phyloP scores from a whole-genome alignment of 176 grass and related monocot genomes.

The Carex pumila region DNA sequence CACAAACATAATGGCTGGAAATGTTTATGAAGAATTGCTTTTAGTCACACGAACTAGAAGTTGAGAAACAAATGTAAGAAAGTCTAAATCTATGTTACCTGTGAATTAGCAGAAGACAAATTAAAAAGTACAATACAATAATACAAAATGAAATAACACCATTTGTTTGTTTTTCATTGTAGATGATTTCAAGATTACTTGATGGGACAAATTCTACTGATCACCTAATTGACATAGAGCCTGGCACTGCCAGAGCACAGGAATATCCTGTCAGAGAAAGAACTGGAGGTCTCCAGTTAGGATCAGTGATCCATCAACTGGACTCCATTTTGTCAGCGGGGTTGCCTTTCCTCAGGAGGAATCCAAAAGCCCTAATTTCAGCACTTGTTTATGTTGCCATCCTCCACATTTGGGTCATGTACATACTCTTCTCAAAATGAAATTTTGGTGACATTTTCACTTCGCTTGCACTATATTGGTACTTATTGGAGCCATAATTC shows the following conservation, averaged over 20 bases:
- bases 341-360: conserved; percentile 58
- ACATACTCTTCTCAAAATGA: conserved; percentile 47
- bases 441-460: not conserved
- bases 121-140: not conserved
- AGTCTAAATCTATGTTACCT: not conserved
- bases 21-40: not conserved
- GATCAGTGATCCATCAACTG: conserved; percentile 54
- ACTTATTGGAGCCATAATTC: not conserved
- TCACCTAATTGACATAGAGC: conserved; percentile 57
- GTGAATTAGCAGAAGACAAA: not conserved
- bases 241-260: conserved; percentile 31
- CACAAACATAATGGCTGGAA: not conserved
- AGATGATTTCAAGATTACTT: conserved; percentile 65
- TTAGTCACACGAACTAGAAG: not conserved
- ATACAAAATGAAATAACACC: not conserved
- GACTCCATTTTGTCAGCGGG: conserved; percentile 81
- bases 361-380: conserved; percentile 49
- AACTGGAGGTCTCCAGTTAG: conserved; percentile 49
- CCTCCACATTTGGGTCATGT: conserved; percentile 83
- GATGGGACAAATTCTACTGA: conserved; percentile 35
- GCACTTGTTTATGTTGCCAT: conserved; percentile 48
- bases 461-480: not conserved
- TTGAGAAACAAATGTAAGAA: not conserved
- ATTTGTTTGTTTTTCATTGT: not conserved
- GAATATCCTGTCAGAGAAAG: conserved; percentile 36